Percentiles rank a stretch among this genome's conserved stretches.
These are phyloP conservation scores for Medicago truncatula DNA, from an alignment of 306 rosid genomes.

Conservation along the genomic window MtrunA17r5.0-ANR NC_053043.1:20827501-20828000, in stretches of 20 bases:
- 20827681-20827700: constrained; percentile 23
- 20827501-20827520: not conserved
- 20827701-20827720: constrained; percentile 32
- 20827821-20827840: not conserved
- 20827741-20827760: not conserved
- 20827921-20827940: not conserved
- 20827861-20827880: not conserved
- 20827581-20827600: not conserved
- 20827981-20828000: not conserved
- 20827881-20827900: not conserved
- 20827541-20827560: constrained; percentile 6
- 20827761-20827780: not conserved
- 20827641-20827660: not conserved
- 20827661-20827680: not conserved
- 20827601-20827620: not conserved
- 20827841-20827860: not conserved
- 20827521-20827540: constrained; percentile 48
- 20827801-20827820: not conserved
- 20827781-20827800: not conserved
- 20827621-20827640: not conserved
- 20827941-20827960: not conserved
- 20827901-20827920: not conserved
- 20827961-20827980: not conserved
- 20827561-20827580: not conserved
- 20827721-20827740: not conserved